Percentiles rank a stretch among this genome's conserved stretches.
These are phyloP conservation scores for Dendrobium catenatum DNA, from an alignment of 106 monocot species.

Conservation along the genomic window DNA sequence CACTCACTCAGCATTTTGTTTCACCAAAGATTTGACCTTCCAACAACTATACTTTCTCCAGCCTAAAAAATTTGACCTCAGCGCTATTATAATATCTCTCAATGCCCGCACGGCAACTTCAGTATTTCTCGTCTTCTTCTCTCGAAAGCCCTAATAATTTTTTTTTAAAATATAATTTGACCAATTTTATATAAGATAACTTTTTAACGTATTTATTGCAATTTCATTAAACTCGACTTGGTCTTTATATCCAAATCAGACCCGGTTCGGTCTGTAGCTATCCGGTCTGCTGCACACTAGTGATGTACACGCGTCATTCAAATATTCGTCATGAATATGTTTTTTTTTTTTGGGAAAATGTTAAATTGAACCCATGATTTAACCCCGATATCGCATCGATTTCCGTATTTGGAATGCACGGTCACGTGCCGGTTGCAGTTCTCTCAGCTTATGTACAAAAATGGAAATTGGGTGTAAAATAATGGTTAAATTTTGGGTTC, in stretches of 20 bases:
- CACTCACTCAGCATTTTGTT: too few relatives aligned
- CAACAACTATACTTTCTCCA: background rate
- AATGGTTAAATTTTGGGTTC: background rate
- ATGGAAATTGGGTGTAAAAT: background rate
- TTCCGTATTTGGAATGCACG: constrained; percentile 2
- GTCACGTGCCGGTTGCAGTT: background rate
- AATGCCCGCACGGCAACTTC: background rate
- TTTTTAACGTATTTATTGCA: background rate
- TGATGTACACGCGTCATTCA: background rate
- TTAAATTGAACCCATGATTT: background rate
- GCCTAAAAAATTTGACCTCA: background rate
- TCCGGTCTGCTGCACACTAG: background rate
- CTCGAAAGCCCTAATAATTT: too few relatives aligned
- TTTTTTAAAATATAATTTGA: background rate
- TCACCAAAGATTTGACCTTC: too few relatives aligned
- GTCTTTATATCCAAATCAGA: background rate
- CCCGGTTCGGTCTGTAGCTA: background rate
- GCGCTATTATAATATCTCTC: background rate
- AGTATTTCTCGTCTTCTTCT: background rate
- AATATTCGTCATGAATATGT: background rate
- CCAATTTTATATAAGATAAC: background rate
- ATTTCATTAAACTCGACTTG: background rate
- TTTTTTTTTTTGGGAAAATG: too few relatives aligned
- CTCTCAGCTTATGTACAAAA: background rate
- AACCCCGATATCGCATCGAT: background rate